A percentile compares a stretch with the other conserved stretches of the same genome.
Conservation (phyloP, 805 yeast genomes). For the Ogataea zsoltii region DNA sequence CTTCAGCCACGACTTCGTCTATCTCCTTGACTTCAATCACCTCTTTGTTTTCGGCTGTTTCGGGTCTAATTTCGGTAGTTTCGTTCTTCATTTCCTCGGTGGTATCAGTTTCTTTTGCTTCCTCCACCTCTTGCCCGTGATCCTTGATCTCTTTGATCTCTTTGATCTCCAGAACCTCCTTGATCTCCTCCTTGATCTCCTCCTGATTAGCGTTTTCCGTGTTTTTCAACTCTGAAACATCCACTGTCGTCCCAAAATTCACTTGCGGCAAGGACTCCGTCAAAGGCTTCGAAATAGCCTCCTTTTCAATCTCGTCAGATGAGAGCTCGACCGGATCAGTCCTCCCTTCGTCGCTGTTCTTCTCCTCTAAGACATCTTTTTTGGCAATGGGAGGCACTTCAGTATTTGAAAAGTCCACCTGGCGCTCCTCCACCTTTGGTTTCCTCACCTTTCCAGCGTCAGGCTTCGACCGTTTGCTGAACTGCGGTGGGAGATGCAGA, state of each 20-base stretch:
- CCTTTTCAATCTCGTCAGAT: conserved; percentile 16
- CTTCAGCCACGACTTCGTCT: too few species aligned
- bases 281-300: neutral
- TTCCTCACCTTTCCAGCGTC: neutral
- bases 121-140: too few species aligned
- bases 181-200: neutral
- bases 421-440: conserved; percentile 1
- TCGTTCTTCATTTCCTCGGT: neutral
- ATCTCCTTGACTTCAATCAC: neutral
- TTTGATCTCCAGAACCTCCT: neutral
- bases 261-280: too few species aligned
- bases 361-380: neutral
- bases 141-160: too few species aligned
- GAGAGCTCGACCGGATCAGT: conserved; percentile 7
- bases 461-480: conserved; percentile 11
- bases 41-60: neutral
- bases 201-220: too few species aligned
- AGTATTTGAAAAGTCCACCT: neutral
- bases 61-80: neutral
- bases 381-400: neutral
- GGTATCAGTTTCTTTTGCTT: too few species aligned
- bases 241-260: too few species aligned
- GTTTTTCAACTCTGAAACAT: too few species aligned
- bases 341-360: neutral
- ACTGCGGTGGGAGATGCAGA: conserved; percentile 21